Evolutionary conservation across 768 basidiomycete genomes (phyloP).

Genomic region (Boletus patriciae): DNA sequence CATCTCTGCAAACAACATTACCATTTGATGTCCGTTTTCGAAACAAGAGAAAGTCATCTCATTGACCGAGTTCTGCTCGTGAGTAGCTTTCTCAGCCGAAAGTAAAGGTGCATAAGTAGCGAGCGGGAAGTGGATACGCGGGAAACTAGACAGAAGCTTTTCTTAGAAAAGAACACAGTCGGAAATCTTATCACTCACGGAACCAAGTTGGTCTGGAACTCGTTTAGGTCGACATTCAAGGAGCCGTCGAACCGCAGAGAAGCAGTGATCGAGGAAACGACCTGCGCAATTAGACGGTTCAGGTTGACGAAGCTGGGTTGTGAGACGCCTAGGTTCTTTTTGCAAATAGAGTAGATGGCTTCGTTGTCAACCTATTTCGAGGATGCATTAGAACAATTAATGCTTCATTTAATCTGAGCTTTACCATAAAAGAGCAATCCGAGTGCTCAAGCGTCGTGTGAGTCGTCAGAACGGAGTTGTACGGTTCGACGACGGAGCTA

Average conservation of each 20-base stretch:
- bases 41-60: conserved; percentile 99
- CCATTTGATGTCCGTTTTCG: conserved; percentile 97
- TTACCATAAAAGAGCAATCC: conserved; percentile 99
- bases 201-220: conserved; percentile 98
- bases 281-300: conserved; percentile 96
- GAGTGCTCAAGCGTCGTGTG: conserved; percentile 99
- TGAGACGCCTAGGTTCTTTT: conserved; percentile 83
- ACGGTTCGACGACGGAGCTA: conserved; percentile 97
- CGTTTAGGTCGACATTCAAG: conserved; percentile 94
- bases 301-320: conserved; percentile 92
- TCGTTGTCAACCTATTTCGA: conserved; percentile 87
- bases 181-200: conserved; percentile 59
- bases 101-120: conserved; percentile 95
- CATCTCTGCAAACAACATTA: conserved; percentile 21
- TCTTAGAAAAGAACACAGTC: not conserved
- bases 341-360: conserved; percentile 99
- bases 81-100: conserved; percentile 92
- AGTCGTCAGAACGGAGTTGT: conserved; percentile 97
- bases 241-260: conserved; percentile 97
- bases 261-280: conserved; percentile 96
- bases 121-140: conserved; percentile 97
- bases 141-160: conserved; percentile 59
- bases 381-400: conserved; percentile 8
- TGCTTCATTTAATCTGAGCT: not conserved
- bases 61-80: conserved; percentile 95